These are phyloP conservation scores for Phlyctochytrium bullatum DNA, from an alignment of 192 early-diverging fungal genomes.

Conservation along the genomic window DNA sequence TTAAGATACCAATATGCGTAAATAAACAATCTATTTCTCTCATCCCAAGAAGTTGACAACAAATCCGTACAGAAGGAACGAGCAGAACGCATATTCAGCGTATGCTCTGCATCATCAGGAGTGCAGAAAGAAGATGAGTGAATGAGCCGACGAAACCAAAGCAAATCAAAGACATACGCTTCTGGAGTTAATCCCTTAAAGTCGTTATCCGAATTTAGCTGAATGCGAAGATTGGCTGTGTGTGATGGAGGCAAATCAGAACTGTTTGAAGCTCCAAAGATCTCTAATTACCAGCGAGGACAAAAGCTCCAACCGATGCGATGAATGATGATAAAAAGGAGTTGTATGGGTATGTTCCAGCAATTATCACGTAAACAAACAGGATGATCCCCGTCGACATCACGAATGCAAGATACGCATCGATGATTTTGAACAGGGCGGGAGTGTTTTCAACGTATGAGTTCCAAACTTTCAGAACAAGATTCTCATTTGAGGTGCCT, in stretches of 20 bases:
- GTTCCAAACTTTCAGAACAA: constrained; percentile 28
- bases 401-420: constrained; percentile 89
- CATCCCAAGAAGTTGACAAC: constrained; percentile 92
- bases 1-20: not conserved
- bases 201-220: constrained; percentile 82
- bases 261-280: not conserved
- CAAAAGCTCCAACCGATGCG: constrained; percentile 87
- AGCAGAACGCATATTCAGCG: constrained; percentile 88
- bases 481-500: no score
- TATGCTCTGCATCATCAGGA: no score
- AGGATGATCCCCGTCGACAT: constrained; percentile 88
- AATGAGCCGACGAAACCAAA: not conserved
- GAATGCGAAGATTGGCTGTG: constrained; percentile 88
- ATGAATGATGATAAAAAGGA: constrained; percentile 96
- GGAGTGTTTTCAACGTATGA: constrained; percentile 69
- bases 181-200: constrained; percentile 75
- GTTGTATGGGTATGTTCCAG: constrained; percentile 96
- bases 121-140: constrained; percentile 13
- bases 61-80: constrained; percentile 82
- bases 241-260: not conserved
- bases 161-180: constrained; percentile 46
- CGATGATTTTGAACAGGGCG: constrained; percentile 82
- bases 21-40: constrained; percentile 1
- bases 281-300: constrained; percentile 67
- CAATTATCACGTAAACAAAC: constrained; percentile 82